Base-by-base conservation (phyloP, 306 rosid genomes). In the Castanea sativa region DNA sequence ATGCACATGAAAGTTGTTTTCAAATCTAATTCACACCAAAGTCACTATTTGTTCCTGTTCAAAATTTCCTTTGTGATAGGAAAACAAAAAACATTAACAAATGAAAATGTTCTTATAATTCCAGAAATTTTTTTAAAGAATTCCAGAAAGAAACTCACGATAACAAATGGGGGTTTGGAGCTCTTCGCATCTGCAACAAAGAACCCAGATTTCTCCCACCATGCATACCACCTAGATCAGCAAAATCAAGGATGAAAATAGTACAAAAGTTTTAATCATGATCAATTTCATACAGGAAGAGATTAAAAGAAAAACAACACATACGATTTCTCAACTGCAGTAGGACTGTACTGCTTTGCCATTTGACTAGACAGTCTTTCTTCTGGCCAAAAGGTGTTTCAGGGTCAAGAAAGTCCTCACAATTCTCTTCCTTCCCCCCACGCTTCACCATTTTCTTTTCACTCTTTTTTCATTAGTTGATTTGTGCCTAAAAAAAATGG, bases 131-230 rank as follows among this genome's bases (percentile, higher is more conserved):
- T 32, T 38, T 81, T 18, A 32, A 21, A 81, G 20, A 74, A 78
- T 32, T 55, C 59, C 79, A 73, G 6, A 23, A 81, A 30, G 76
- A 81, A 23, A 82, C 99, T 90, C 81, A 95, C 99, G 76, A 93
- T 93, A 55, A 88, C 91, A 84, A 95, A 95, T 27, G 94, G 90
- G 11, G 90, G 90, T 79, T 95, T 95, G 71, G 92, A 75, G 97
- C 99, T 90, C 75, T 78, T 90, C 41, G 89, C 90, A 79, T 95
- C 93, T 76, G 98, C 96, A 79, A 85, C 94, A 79, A 93, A 95
- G 72, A 45, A 85, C 10, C 82, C 80, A 13, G 97, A 83, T 56
- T 95, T 82, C 91, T 95, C 99, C 99, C 97, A 95, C 98, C 97
- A 93, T n/a, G 80, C 85, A 70, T 93, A 95, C 99, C 99, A 95